Evolutionary conservation across 192 early-diverging fungal species (phyloP).

Genomic region (Podila horticola): DNA sequence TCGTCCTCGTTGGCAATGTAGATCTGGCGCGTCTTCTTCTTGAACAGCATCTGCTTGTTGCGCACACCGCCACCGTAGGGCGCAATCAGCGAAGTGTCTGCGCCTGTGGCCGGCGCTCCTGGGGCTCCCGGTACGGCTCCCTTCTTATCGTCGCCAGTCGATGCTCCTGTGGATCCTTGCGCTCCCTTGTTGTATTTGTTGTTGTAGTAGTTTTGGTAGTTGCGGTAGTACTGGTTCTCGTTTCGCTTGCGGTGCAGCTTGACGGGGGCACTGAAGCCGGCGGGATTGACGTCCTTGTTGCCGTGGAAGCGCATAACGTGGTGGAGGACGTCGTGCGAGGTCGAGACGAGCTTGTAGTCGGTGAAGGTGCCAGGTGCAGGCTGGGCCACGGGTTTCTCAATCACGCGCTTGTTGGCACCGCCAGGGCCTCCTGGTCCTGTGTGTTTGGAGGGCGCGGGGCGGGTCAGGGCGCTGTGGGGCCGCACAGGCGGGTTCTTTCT

Average conservation of each 20-base stretch:
- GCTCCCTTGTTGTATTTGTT: slow-evolving; percentile 5
- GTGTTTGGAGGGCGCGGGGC: background rate
- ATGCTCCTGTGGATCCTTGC: slow-evolving; percentile 19
- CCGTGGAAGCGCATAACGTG: slow-evolving; percentile 77
- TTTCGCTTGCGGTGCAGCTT: slow-evolving; percentile 61
- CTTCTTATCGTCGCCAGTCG: slow-evolving; percentile 62
- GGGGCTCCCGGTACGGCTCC: slow-evolving; percentile 49
- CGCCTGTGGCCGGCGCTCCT: slow-evolving; percentile 55
- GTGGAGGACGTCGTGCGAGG: slow-evolving; percentile 60
- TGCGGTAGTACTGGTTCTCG: slow-evolving; percentile 24
- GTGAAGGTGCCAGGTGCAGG: slow-evolving; percentile 50
- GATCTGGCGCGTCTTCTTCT: slow-evolving; percentile 84
- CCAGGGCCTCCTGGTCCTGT: background rate
- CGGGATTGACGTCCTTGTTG: slow-evolving; percentile 60
- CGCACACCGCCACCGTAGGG: slow-evolving; percentile 78
- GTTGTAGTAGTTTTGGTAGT: slow-evolving; percentile 21
- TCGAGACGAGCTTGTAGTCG: slow-evolving; percentile 74
- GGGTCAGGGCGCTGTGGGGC: slow-evolving; percentile 14
- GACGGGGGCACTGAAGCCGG: slow-evolving; percentile 66
- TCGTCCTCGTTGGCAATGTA: slow-evolving; percentile 78
- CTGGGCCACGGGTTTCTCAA: slow-evolving; percentile 24
- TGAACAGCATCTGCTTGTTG: slow-evolving; percentile 83
- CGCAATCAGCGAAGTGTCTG: slow-evolving; percentile 75
- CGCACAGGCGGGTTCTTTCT: slow-evolving; percentile 25
- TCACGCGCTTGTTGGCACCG: slow-evolving; percentile 29